Evolutionary conservation across 805 yeast genomes (phyloP).

Genomic region (Candida montana): DNA sequence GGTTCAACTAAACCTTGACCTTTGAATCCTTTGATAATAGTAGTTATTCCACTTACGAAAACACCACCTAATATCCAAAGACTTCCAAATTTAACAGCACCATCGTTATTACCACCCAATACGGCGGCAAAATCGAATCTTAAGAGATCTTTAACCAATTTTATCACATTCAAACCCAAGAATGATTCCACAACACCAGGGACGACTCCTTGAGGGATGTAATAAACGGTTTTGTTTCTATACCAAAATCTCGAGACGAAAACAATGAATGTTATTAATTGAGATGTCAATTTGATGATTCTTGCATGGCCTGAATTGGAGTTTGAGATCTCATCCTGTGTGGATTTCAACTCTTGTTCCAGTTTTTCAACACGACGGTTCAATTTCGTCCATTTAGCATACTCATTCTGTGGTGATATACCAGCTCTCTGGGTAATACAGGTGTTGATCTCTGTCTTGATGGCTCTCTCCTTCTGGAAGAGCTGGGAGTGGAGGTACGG

Average conservation of each 20-base stretch:
- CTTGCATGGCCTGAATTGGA: constrained; percentile 70
- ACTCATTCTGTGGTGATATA: constrained; percentile 86
- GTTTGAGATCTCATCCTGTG: constrained; percentile 97
- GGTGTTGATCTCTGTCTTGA: constrained; percentile 42
- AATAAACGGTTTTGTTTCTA: constrained; percentile 50
- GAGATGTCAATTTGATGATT: constrained; percentile 22
- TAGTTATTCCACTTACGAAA: not conserved
- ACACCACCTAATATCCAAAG: not conserved
- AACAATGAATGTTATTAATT: not conserved
- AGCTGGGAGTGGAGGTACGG: constrained; percentile 29
- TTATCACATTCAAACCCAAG: constrained; percentile 36
- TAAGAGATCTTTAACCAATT: constrained; percentile 2
- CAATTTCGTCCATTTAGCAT: constrained; percentile 92
- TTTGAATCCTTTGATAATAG: not conserved
- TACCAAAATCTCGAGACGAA: constrained; percentile 40
- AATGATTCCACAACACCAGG: constrained; percentile 52
- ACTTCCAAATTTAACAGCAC: not conserved
- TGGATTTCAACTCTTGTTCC: constrained; percentile 88
- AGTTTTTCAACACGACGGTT: constrained; percentile 73
- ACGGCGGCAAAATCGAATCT: not conserved
- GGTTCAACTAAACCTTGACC: not conserved
- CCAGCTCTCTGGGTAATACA: constrained; percentile 44
- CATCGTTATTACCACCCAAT: not conserved
- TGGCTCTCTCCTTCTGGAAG: constrained; percentile 18
- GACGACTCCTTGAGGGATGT: constrained; percentile 51